phyloP scores from a whole-genome alignment of 1,284 basidiomycete genomes.

The Cryptococcus sp. region DNA sequence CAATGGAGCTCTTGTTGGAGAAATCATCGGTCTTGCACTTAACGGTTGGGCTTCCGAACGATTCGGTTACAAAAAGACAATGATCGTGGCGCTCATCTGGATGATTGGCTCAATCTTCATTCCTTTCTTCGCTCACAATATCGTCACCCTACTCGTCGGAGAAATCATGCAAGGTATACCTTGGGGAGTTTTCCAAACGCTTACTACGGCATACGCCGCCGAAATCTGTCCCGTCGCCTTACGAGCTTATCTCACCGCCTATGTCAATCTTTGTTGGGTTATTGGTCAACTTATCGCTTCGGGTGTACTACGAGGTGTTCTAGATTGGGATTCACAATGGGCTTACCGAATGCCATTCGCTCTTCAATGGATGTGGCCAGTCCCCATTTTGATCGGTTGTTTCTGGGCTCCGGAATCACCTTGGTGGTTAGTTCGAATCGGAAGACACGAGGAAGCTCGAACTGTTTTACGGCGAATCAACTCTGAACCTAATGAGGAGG shows the following conservation, averaged over 20 bases:
- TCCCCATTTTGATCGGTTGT: slow-evolving; percentile 34
- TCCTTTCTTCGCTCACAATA: slow-evolving; percentile 20
- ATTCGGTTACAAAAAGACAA: slow-evolving; percentile 30
- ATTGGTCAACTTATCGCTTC: slow-evolving; percentile 37
- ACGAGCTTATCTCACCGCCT: slow-evolving; percentile 39
- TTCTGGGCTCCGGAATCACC: slow-evolving; percentile 28
- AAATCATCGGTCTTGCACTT: slow-evolving; percentile 39
- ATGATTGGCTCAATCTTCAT: neutral
- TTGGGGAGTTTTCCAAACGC: slow-evolving; percentile 50
- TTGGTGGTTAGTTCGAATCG: slow-evolving; percentile 32
- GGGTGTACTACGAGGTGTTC: slow-evolving; percentile 28
- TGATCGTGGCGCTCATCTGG: slow-evolving; percentile 18
- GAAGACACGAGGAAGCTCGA: slow-evolving; percentile 47
- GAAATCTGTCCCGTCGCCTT: slow-evolving; percentile 39
- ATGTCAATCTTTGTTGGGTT: slow-evolving; percentile 39
- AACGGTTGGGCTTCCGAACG: slow-evolving; percentile 42
- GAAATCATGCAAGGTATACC: slow-evolving; percentile 30
- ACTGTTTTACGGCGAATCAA: slow-evolving; percentile 12
- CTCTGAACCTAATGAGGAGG: slow-evolving; percentile 1
- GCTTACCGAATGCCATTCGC: slow-evolving; percentile 30
- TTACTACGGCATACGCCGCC: slow-evolving; percentile 41
- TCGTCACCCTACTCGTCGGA: slow-evolving; percentile 25
- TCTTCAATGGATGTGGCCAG: slow-evolving; percentile 34
- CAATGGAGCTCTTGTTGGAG: slow-evolving; percentile 25
- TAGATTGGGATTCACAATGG: slow-evolving; percentile 15